Evolutionary conservation across 208 protist genomes (phyloP).

Genomic region (Angomonas ambiguus): DNA sequence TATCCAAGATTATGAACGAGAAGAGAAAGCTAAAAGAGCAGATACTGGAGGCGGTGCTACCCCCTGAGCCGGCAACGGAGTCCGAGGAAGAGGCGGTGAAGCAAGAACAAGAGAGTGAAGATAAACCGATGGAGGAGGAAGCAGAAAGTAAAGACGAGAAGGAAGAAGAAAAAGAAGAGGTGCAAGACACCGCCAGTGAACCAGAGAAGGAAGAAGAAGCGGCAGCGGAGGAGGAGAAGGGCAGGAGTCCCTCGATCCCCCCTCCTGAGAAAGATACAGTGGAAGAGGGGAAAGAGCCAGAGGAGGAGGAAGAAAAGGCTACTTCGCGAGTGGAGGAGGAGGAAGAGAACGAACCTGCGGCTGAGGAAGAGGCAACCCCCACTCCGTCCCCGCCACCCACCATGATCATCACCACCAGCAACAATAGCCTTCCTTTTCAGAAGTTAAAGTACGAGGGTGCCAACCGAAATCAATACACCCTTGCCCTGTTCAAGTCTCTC

Average conservation of each 20-base stretch:
- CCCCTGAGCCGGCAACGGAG: neutral
- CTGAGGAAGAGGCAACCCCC: slow-evolving; percentile 13
- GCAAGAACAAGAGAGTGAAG: neutral
- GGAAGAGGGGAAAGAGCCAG: neutral
- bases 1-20: slow-evolving; percentile 17
- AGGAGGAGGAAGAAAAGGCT: neutral
- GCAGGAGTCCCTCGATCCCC: too few relatives aligned
- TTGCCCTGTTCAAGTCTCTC: neutral
- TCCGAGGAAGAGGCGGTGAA: neutral
- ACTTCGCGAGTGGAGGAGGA: neutral
- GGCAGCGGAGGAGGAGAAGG: neutral
- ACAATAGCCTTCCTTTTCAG: neutral
- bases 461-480: neutral
- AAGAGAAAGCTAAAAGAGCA: slow-evolving; percentile 3
- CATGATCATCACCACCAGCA: neutral
- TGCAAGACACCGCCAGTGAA: slow-evolving; percentile 15
- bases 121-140: neutral
- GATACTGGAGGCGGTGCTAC: neutral
- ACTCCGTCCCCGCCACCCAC: neutral
- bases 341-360: neutral
- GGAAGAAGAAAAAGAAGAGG: slow-evolving; percentile 10
- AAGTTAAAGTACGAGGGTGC: neutral
- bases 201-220: slow-evolving; percentile 6
- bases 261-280: neutral
- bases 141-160: neutral